These are phyloP conservation scores for Globisporangium acanthophoron DNA, from an alignment of 352 stramenopile genomes.

Conservation along the genomic window DNA sequence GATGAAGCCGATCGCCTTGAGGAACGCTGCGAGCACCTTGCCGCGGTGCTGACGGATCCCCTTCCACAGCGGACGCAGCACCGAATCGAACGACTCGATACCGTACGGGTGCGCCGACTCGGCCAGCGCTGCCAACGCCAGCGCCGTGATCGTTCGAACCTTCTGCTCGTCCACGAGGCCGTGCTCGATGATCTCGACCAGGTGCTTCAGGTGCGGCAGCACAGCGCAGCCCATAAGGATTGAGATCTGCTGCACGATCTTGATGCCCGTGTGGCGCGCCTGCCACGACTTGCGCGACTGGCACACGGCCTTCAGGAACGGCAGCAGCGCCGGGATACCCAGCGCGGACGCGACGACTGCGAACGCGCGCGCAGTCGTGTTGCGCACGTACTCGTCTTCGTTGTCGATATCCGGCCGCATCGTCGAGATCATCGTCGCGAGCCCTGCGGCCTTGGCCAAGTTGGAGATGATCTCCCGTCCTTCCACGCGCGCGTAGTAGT, in stretches of 20 bases:
- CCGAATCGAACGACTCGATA: conserved; percentile 99
- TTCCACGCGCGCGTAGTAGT: conserved; percentile 99
- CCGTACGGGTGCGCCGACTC: conserved; percentile 98
- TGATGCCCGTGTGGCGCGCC: conserved; percentile 98
- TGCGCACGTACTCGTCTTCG: conserved; percentile 98
- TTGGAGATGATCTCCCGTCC: conserved; percentile 99
- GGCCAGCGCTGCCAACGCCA: conserved; percentile 96
- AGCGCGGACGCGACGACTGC: conserved; percentile 98
- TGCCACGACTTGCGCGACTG: conserved; percentile 98
- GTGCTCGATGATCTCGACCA: conserved; percentile 98
- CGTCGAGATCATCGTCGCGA: conserved; percentile 99
- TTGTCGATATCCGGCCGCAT: conserved; percentile 99
- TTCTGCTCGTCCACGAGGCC: conserved; percentile 98
- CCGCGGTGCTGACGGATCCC: conserved; percentile 97
- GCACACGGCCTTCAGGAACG: conserved; percentile 99
- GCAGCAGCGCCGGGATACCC: conserved; percentile 95
- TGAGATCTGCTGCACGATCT: conserved; percentile 99
- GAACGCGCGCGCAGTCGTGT: conserved; percentile 97
- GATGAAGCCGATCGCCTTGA: conserved; percentile 99
- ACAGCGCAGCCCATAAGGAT: conserved; percentile 98
- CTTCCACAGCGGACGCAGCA: conserved; percentile 97
- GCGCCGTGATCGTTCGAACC: conserved; percentile 97
- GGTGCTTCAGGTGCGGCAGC: conserved; percentile 95
- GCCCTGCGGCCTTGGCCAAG: conserved; percentile 96
- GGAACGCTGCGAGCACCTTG: conserved; percentile 96